phyloP scores from a whole-genome alignment of 202 grass and related monocot species.

The Digitaria exilis region DNA sequence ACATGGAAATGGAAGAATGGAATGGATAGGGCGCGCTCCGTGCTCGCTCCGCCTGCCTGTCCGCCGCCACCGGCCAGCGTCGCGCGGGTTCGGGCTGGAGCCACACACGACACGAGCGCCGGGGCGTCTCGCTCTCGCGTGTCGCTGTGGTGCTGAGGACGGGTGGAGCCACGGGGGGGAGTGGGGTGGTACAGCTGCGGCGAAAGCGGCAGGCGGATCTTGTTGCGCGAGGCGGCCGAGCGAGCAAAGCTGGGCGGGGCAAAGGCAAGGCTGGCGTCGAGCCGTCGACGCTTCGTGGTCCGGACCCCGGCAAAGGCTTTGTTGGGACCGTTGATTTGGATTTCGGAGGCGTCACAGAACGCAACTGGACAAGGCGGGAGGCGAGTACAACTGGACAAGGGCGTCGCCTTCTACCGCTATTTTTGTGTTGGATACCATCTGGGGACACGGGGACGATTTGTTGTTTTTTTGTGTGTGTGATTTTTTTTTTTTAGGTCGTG shows the following conservation, averaged over 20 bases:
- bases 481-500: background rate
- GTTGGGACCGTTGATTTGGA: constrained; percentile 38
- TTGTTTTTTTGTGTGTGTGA: background rate
- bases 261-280: constrained; percentile 3
- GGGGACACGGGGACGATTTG: background rate
- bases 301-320: background rate
- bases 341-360: constrained; percentile 11
- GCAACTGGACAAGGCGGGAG: background rate
- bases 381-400: background rate
- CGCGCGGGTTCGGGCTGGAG: background rate
- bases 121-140: no score
- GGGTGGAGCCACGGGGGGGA: background rate
- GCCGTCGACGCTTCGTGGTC: no score
- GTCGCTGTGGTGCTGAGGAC: background rate
- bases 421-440: background rate
- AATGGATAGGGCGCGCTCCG: constrained; percentile 30
- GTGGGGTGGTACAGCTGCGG: constrained; percentile 5
- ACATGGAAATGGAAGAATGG: background rate
- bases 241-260: background rate
- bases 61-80: background rate
- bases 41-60: no score
- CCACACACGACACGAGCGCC: background rate
- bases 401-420: background rate
- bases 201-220: constrained; percentile 26
- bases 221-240: background rate